These are phyloP conservation scores for Syzygium malaccense DNA, from an alignment of 441 rosid species.

Conservation along the genomic window DNA sequence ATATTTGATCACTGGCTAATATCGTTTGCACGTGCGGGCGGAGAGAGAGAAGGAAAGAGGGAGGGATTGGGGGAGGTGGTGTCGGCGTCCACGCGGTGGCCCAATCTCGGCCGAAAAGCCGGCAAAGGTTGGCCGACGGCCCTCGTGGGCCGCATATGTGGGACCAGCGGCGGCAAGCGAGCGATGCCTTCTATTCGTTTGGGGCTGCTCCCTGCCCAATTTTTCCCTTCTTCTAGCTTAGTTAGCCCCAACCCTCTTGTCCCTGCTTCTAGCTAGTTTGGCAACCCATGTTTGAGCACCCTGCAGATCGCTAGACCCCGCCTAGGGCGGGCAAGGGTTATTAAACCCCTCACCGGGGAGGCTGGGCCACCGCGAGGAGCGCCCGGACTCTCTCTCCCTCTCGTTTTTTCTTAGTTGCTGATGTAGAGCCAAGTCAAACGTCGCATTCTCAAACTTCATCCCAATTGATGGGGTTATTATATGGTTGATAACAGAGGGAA, in stretches of 20 bases:
- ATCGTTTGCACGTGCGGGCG: not conserved
- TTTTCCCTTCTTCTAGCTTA: not conserved
- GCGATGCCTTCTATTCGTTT: not conserved
- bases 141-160: not conserved
- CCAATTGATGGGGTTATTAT: not conserved
- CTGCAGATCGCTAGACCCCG: not conserved
- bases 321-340: not conserved
- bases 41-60: not conserved
- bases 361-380: not conserved
- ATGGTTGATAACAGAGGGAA: not conserved
- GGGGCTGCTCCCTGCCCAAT: not conserved
- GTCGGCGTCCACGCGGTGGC: not conserved
- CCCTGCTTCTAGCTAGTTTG: not conserved
- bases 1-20: not conserved
- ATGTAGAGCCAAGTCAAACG: not conserved
- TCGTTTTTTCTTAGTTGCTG: not conserved
- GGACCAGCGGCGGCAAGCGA: not conserved
- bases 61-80: no score
- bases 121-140: not conserved
- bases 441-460: not conserved
- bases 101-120: not conserved
- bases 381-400: not conserved
- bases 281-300: not conserved
- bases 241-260: not conserved
- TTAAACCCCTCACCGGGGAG: not conserved